Conservation (phyloP, 148 eudicot genomes). For the Arbutus unedo region DNA sequence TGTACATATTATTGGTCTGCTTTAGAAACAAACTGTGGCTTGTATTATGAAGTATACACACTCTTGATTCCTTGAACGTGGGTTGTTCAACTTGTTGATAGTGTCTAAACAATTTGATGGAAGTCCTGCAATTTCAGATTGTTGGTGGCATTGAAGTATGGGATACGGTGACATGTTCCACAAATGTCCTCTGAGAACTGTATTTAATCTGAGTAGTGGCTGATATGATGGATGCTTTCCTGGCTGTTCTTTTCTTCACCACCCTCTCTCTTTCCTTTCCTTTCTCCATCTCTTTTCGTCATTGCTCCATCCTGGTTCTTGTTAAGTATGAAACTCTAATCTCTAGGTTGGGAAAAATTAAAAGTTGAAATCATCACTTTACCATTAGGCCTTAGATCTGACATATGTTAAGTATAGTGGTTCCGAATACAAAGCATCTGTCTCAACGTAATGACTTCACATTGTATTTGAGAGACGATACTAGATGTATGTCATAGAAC, state of each 20-base stretch:
- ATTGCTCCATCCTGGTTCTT: not conserved
- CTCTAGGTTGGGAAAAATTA: not conserved
- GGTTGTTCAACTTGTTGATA: not conserved
- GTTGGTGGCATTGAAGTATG: not conserved
- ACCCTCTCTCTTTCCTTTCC: not conserved
- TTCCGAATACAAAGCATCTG: not conserved
- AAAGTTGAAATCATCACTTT: not conserved
- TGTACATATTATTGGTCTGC: not conserved
- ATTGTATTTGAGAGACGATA: not conserved
- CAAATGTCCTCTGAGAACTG: not conserved
- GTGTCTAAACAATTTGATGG: not conserved
- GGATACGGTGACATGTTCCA: not conserved
- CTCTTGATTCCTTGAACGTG: not conserved
- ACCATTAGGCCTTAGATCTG: not conserved
- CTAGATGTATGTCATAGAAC: not conserved
- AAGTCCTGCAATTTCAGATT: not conserved
- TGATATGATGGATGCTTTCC: not conserved
- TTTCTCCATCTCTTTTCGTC: not conserved
- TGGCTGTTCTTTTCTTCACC: not conserved
- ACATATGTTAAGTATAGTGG: not conserved
- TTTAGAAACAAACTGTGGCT: not conserved
- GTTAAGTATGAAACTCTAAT: not conserved
- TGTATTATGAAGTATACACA: not conserved
- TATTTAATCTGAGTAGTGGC: not conserved
- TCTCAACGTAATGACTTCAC: not conserved